Evolutionary conservation across 2,329 filamentous ascomycete genomes (phyloP).

Genomic region (Colletotrichum incanum): DNA sequence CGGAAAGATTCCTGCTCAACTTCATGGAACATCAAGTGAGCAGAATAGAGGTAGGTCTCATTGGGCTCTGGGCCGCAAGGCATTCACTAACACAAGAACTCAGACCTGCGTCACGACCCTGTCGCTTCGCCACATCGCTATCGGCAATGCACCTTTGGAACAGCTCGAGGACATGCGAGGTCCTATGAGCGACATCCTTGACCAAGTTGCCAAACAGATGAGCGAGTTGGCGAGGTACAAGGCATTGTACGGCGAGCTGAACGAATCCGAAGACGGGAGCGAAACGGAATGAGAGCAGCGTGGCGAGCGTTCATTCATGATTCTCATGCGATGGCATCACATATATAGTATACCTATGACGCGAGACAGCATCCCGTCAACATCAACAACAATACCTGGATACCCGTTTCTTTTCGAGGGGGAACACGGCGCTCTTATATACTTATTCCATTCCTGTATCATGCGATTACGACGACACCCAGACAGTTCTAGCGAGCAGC

Average conservation of each 20-base stretch:
- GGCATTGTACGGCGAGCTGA: constrained; percentile 64
- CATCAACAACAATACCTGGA: constrained; percentile 38
- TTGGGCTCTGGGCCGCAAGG: too few species aligned
- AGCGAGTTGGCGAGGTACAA: constrained; percentile 76
- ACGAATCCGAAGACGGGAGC: constrained; percentile 52
- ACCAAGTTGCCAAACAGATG: constrained; percentile 73
- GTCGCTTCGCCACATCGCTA: constrained; percentile 83
- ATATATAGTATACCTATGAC: constrained; percentile 43
- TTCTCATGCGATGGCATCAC: constrained; percentile 38
- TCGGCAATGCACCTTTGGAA: constrained; percentile 74
- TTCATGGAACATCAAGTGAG: constrained; percentile 96
- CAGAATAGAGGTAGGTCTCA: constrained; percentile 86
- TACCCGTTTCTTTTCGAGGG: constrained; percentile 40
- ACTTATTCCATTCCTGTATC: constrained; percentile 38
- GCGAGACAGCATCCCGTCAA: constrained; percentile 37
- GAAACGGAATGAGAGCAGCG: constrained; percentile 51
- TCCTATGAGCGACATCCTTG: constrained; percentile 82
- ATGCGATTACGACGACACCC: constrained; percentile 40
- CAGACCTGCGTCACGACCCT: constrained; percentile 88
- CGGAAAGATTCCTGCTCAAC: constrained; percentile 88
- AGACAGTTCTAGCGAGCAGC: constrained; percentile 29
- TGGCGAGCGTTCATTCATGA: constrained; percentile 38
- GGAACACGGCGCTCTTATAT: constrained; percentile 37
- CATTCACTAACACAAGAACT: constrained; percentile 45
- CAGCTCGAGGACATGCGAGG: constrained; percentile 81